Evolutionary conservation across 1,284 basidiomycete genomes (phyloP).

Genomic region (Ceratobasidium papillatum): DNA sequence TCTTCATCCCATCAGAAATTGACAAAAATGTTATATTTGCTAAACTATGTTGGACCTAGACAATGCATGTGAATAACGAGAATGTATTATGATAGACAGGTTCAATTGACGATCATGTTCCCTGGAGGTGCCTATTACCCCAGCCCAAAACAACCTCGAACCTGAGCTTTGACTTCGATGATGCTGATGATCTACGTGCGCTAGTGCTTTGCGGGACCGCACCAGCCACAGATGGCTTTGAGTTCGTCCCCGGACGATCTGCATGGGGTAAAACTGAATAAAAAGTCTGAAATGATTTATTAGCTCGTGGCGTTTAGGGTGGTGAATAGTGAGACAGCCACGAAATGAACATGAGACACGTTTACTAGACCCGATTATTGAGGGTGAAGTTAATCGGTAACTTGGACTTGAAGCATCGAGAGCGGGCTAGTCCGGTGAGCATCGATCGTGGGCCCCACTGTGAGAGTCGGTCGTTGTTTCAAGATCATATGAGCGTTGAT

Average conservation of each 20-base stretch:
- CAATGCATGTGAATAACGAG: neutral
- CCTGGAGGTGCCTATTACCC: conserved; percentile 5
- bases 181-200: neutral
- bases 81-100: neutral
- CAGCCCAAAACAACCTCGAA: neutral
- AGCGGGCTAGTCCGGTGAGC: neutral
- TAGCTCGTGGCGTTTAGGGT: neutral
- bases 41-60: neutral
- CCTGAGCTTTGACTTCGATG: neutral
- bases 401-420: neutral
- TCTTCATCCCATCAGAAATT: conserved; percentile 7
- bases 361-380: neutral
- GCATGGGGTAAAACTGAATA: neutral
- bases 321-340: neutral
- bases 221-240: neutral
- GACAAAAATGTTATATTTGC: conserved; percentile 2
- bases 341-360: neutral
- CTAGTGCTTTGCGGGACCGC: conserved; percentile 2
- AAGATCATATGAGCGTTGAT: neutral
- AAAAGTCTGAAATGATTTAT: neutral
- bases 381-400: neutral
- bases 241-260: neutral
- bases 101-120: neutral
- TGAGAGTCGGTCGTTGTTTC: neutral
- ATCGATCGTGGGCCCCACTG: neutral